Conservation (phyloP, 805 yeast genomes). For the Lachancea sp. region DNA sequence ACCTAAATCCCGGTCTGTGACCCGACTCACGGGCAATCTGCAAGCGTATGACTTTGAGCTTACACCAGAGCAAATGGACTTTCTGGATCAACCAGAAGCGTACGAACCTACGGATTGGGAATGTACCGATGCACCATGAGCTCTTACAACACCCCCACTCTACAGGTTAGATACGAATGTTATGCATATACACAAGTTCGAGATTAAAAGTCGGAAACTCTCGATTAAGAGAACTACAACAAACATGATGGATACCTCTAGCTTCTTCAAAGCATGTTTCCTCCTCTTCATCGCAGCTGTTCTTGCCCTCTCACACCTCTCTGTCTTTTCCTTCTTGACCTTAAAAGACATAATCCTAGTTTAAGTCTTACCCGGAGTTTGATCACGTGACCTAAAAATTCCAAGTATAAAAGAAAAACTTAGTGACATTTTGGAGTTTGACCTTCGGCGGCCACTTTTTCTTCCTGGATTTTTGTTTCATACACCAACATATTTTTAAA, state of each 20-base stretch:
- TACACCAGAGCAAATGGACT: conserved; percentile 36
- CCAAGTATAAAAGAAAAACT: neutral
- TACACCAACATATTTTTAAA: conserved; percentile 10
- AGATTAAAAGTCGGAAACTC: too few species aligned
- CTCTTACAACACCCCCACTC: neutral
- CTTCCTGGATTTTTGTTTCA: neutral
- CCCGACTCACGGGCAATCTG: conserved; percentile 49
- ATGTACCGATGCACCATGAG: conserved; percentile 51
- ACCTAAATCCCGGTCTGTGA: conserved; percentile 54
- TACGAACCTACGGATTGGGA: conserved; percentile 78
- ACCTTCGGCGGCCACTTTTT: neutral
- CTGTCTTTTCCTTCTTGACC: too few species aligned
- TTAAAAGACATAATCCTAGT: too few species aligned
- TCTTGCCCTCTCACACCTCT: too few species aligned
- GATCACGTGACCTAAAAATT: neutral
- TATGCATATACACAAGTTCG: too few species aligned
- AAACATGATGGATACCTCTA: too few species aligned
- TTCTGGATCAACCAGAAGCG: conserved; percentile 44
- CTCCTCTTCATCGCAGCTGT: too few species aligned
- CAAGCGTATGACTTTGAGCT: conserved; percentile 48
- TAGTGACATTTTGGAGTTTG: neutral
- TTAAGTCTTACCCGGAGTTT: too few species aligned
- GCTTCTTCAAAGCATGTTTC: too few species aligned
- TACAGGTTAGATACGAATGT: neutral
- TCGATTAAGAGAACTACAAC: too few species aligned